Evolutionary conservation across 345 rosid species (phyloP).

Genomic region (Populus davidiana): DNA sequence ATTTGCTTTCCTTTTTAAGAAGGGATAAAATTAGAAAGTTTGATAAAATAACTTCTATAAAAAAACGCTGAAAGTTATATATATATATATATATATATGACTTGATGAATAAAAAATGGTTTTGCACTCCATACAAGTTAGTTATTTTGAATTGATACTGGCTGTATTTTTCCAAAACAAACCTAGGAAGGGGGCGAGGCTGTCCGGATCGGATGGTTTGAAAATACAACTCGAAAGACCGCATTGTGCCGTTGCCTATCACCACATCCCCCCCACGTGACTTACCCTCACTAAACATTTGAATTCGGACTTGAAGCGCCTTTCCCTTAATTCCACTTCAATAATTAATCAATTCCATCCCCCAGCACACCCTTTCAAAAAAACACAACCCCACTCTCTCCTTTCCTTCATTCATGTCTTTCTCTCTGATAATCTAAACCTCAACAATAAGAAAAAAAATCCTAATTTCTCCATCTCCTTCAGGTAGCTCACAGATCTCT

Average conservation of each 20-base stretch:
- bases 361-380: not conserved
- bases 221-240: not conserved
- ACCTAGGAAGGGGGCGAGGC: not conserved
- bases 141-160: not conserved
- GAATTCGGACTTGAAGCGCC: constrained; percentile 26
- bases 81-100: no score
- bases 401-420: not conserved
- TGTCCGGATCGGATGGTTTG: not conserved
- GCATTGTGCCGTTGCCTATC: not conserved
- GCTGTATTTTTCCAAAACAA: no score
- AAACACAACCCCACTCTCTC: not conserved
- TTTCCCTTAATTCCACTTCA: constrained; percentile 7
- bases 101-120: no score
- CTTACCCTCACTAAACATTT: constrained; percentile 15
- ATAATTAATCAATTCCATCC: not conserved
- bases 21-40: no score
- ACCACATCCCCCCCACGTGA: constrained; percentile 24
- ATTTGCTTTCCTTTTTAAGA: no score
- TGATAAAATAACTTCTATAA: no score
- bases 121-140: not conserved
- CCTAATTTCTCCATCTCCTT: not conserved
- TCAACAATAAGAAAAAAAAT: no score
- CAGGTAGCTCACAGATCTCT: constrained; percentile 1
- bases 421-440: not conserved
- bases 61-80: no score